Evolutionary conservation across 768 basidiomycete genomes (phyloP).

Genomic region (Polyporus arcularius): DNA sequence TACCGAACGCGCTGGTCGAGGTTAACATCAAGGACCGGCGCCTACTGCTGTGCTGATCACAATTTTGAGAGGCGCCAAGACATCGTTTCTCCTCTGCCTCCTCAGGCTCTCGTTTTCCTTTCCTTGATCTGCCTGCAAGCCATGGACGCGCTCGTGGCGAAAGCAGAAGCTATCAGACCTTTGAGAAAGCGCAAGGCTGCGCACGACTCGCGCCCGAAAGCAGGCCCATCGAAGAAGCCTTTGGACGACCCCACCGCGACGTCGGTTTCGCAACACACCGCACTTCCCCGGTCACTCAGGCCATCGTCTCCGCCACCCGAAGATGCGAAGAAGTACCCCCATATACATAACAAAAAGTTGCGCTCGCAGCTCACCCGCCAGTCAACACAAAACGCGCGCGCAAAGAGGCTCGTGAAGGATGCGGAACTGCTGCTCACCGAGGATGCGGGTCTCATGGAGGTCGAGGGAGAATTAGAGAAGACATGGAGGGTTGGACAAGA

Average conservation of each 20-base stretch:
- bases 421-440: conserved; percentile 70
- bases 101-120: neutral
- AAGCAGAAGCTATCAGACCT: conserved; percentile 60
- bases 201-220: conserved; percentile 19
- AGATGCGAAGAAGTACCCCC: conserved; percentile 50
- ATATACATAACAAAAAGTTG: conserved; percentile 76
- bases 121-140: neutral
- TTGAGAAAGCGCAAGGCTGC: conserved; percentile 35
- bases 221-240: conserved; percentile 14
- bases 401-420: conserved; percentile 64
- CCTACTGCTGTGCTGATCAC: neutral
- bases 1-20: no score
- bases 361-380: conserved; percentile 67
- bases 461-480: conserved; percentile 78
- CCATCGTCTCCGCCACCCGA: conserved; percentile 48
- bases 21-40: no score
- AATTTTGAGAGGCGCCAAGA: neutral
- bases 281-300: conserved; percentile 70
- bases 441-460: conserved; percentile 72
- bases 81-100: neutral
- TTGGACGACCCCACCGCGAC: conserved; percentile 20
- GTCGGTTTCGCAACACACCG: conserved; percentile 41
- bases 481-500: conserved; percentile 89
- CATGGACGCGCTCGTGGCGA: conserved; percentile 77
- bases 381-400: conserved; percentile 60